Evolutionary conservation across 2,329 filamentous ascomycete species (phyloP), one percentile per base, ranked within the genome.

Genomic region (Triangularia setosa): DNA sequence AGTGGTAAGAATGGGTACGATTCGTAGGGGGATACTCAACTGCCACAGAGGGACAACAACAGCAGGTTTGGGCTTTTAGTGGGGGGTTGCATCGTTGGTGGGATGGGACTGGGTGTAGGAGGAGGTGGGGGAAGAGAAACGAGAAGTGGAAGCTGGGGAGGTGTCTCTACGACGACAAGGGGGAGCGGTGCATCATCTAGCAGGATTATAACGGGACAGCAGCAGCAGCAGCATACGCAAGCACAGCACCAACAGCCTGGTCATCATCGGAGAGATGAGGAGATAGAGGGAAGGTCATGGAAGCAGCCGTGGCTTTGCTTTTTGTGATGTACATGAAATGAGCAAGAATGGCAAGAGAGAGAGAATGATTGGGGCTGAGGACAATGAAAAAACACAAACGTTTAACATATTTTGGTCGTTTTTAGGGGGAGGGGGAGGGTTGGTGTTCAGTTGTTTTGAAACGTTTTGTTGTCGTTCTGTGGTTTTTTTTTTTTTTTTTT

Each of bases 1-100:
- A 44, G 33, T 14, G 54, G 60, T 12, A 56, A 48, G 33, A 64
- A 61, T 25, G 59, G 60, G 48, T 63, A 60, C 23, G 56, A 56
- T 30, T 60, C 62, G 28, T 64, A 60, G 62, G 48, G 24, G 16
- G 57, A 23, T 40, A 48, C 27, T 18, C 25, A 30, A 30, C 28
- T 35, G 40, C 24, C 21, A n/a, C 25, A 40, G 60, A 56, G 54
- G 18, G 18, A 16, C n/a, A 27, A 35, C 24, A 28, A 28, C 33
- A 33, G 53, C 40, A 21, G 40, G 40, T 25, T 53, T 24, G 60
- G 30, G 53, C 18, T 58, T 35, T 14, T 54, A 33, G 44, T 48
- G 6, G 28, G 44, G 24, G 18, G 14, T 8, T 40, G 30, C 21
- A 27, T 28, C 27, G n/a, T 21, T n/a, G 28, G 56, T n/a, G 30